Percentiles rank a stretch among this genome's conserved stretches.
Evolutionary conservation across 305 asterid species (phyloP).

Genomic region (Plantago coronopus): DNA sequence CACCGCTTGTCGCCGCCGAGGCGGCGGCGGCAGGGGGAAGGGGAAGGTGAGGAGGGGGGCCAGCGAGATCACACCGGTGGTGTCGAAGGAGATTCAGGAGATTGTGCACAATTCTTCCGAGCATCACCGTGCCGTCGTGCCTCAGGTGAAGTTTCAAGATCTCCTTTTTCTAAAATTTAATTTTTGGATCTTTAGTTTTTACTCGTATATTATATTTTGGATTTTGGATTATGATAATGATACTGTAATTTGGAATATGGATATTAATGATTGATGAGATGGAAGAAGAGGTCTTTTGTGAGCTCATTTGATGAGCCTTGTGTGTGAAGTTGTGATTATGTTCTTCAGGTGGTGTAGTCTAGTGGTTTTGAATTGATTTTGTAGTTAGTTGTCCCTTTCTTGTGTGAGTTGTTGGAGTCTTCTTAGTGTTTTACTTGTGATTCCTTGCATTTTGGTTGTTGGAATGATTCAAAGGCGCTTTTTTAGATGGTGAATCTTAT

Average conservation of each 20-base stretch:
- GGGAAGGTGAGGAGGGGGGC: constrained; percentile 32
- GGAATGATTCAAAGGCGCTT: too few relatives aligned
- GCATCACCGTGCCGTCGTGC: constrained; percentile 48
- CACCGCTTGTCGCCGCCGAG: constrained; percentile 47
- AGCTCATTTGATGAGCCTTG: background rate
- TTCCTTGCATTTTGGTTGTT: too few relatives aligned
- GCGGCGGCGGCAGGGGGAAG: constrained; percentile 31
- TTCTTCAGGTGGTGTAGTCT: background rate
- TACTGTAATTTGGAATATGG: background rate
- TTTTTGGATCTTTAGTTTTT: background rate
- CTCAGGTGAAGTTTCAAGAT: constrained; percentile 37
- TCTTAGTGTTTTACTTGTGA: background rate
- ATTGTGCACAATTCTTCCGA: constrained; percentile 43
- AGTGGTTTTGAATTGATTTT: background rate
- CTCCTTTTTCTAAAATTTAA: constrained; percentile 8
- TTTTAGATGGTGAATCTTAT: too few relatives aligned
- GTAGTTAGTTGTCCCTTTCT: background rate
- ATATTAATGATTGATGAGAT: background rate
- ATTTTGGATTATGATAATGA: background rate
- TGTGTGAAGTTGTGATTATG: background rate
- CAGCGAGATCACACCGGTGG: constrained; percentile 46
- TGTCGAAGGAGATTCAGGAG: constrained; percentile 65
- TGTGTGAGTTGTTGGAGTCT: background rate
- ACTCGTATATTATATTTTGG: background rate
- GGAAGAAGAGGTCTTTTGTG: background rate